Evolutionary conservation across 2,329 filamentous ascomycete species (phyloP), one percentile per base, ranked within the genome.

Genomic region (Pseudonectria buxi): DNA sequence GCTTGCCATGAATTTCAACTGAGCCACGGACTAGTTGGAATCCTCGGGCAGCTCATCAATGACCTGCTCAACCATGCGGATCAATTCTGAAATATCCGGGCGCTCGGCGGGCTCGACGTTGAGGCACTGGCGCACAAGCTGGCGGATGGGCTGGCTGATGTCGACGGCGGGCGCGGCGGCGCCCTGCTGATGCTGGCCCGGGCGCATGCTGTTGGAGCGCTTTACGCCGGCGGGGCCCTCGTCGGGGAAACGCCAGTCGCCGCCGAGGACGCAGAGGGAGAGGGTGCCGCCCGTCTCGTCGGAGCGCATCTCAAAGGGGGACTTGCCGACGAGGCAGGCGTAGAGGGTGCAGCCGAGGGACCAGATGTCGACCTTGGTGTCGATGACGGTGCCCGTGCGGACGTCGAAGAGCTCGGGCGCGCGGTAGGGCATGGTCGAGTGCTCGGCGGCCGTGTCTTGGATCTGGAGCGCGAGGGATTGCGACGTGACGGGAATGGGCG

Each of bases 361-460:
- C 92, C 92, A 98, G 47, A 98, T 94, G 61, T 98, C 92, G 27
- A 95, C 87, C 59, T 95, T 95, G 10, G 89, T 94, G 63, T 96
- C 92, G 55, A 98, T 83, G 33, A 87, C 78, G 32, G 83, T 81
- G 44, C 86, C 90, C 3, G 88, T 95, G 65, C 94, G 94, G 37
- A 96, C 92, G 60, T 98, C 92, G 62, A 98, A 98, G 41, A 98
- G 80, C 64, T 98, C 92, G 0, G 92, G 92, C 2, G 92, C 92
- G 40, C 92, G 87, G 66, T 98, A 98, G 0, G 92, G 89, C 90
- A 98, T 96, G 27, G 92, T 98, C 46, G 82, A 90, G 69, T 96
- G 90, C 61, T 98, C 92, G 36, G 90, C 92, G 14, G 92, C 92
- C 27, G 79, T 85, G 61, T 98, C 92, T 65, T 96, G 92, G 25